These are phyloP conservation scores for Suillus ampliporus DNA, from an alignment of 768 basidiomycete species.

Conservation along the genomic window DNA sequence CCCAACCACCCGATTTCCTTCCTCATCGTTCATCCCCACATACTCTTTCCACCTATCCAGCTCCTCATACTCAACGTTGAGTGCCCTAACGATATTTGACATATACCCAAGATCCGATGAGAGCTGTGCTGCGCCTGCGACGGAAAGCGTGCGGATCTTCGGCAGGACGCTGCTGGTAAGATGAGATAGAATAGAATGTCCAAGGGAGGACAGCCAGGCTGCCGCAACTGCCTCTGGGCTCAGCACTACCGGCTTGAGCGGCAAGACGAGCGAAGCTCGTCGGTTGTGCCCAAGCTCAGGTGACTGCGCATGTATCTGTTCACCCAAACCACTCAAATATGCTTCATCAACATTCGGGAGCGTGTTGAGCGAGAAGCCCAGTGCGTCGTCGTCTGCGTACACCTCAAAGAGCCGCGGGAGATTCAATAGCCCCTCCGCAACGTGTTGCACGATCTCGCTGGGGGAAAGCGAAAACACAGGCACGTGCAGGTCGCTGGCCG, in stretches of 20 bases:
- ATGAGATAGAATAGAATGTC: constrained; percentile 76
- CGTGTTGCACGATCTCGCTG: constrained; percentile 83
- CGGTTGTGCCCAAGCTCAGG: constrained; percentile 41
- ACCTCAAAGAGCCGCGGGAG: constrained; percentile 93
- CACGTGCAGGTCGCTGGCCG: constrained; percentile 51
- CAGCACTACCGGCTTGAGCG: constrained; percentile 43
- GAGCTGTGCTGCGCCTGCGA: constrained; percentile 80
- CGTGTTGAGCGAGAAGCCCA: constrained; percentile 86
- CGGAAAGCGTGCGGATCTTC: constrained; percentile 63
- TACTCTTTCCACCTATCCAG: constrained; percentile 82
- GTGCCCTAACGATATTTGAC: constrained; percentile 85
- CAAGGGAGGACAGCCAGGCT: constrained; percentile 92
- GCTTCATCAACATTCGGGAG: constrained; percentile 73
- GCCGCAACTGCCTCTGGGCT: constrained; percentile 84
- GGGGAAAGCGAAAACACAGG: constrained; percentile 95
- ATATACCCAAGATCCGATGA: constrained; percentile 88
- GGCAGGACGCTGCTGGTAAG: constrained; percentile 77
- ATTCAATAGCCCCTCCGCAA: constrained; percentile 94
- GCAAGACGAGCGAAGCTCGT: constrained; percentile 45
- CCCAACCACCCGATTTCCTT: constrained; percentile 30
- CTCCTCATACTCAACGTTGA: constrained; percentile 86
- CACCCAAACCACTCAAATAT: constrained; percentile 51
- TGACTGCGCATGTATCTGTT: constrained; percentile 40
- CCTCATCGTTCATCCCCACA: constrained; percentile 63
- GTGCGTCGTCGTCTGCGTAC: constrained; percentile 89